Conservation (phyloP, 208 protist genomes). For the Leptomonas pyrrhocoris region DNA sequence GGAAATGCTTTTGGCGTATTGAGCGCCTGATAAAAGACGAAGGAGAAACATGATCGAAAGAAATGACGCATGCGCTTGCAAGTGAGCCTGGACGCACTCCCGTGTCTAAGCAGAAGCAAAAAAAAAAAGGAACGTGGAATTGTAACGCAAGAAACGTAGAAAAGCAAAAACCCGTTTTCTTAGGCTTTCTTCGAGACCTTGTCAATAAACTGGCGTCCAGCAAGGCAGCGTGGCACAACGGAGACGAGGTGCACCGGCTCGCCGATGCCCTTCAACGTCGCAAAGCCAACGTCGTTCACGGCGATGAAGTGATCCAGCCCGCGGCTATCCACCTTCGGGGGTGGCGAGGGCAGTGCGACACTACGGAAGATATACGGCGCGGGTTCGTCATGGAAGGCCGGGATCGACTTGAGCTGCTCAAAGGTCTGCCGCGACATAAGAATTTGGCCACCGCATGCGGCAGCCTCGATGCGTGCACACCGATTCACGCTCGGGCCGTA, state of each 20-base stretch:
- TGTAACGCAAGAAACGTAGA: background rate
- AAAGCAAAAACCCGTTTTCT: background rate
- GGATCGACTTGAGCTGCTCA: constrained; percentile 56
- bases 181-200: constrained; percentile 25
- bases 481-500: constrained; percentile 90
- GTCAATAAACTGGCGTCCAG: constrained; percentile 56
- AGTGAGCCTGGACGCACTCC: background rate
- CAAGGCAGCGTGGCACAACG: constrained; percentile 55
- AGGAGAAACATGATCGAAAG: too few relatives aligned
- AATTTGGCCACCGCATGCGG: constrained; percentile 84
- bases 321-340: constrained; percentile 31
- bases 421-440: constrained; percentile 70
- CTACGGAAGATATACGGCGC: constrained; percentile 46
- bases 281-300: constrained; percentile 56
- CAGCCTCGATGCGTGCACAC: constrained; percentile 72
- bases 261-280: constrained; percentile 50
- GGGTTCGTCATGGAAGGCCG: constrained; percentile 62
- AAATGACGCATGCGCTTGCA: too few relatives aligned
- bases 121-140: too few relatives aligned
- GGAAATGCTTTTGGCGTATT: too few relatives aligned
- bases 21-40: too few relatives aligned
- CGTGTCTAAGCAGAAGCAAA: too few relatives aligned
- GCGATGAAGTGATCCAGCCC: constrained; percentile 66
- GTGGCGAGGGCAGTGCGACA: constrained; percentile 43
- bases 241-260: constrained; percentile 68